Evolutionary conservation across 1,284 basidiomycete species (phyloP), one percentile per base, ranked within the genome.

Genomic region (Meripilus lineatus): DNA sequence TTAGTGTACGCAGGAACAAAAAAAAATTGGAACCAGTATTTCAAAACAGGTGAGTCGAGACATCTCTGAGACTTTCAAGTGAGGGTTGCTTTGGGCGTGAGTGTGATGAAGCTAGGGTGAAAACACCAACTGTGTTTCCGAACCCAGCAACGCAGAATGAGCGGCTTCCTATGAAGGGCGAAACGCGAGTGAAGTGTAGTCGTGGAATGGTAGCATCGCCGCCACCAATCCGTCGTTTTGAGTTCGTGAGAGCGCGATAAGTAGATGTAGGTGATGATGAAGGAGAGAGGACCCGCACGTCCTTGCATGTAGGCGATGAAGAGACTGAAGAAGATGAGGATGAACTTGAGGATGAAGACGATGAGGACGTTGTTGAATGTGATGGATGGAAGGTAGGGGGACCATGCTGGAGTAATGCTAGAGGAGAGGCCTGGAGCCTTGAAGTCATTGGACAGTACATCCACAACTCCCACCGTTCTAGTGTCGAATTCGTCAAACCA

Each of bases 381-480:
- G 48, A 18, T 33, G n/a, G n/a, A n/a, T n/a, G n/a, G n/a, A n/a
- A n/a, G n/a, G n/a, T n/a, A n/a, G n/a, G n/a, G n/a, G 47, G 17
- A 48, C 53, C 7, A 25, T 53, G 55, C 28, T 61, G 56, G 17
- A 87, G 61, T 26, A 70, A 61, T 2, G 72, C 68, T 32, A 88
- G 59, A 5, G 74, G 45, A 2, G 78, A 79, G 14, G 69, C 71
- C 43, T 73, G 73, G 40, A 82, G 47, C 22, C 60, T 58, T 10
- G 71, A 63, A 15, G 68, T 62, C 4, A 69, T 62, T 3, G 78
- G 76, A 54, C 89, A 82, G 55, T 84, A 84, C 30, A 70, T 74
- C 87, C 87, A 90, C 24, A 85, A 56, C 53, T 90, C 86, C 88
- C 87, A 90, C 45, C 87, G 69, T 49, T 89, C 83, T 38, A 90